phyloP scores from a whole-genome alignment of 805 yeast species.

The Yarrowia porcina region DNA sequence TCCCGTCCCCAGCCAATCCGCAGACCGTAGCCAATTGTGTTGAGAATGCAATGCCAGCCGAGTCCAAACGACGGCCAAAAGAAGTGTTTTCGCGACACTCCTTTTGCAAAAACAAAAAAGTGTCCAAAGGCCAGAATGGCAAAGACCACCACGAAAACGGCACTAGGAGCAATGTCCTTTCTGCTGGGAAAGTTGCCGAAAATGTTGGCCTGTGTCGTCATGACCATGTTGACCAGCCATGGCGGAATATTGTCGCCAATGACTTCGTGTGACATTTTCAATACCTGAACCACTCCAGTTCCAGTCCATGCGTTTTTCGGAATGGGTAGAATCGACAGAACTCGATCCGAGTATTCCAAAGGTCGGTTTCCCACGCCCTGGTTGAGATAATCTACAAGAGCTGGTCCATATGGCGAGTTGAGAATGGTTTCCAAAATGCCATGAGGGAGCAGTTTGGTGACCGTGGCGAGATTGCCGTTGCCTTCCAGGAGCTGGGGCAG shows the following conservation, averaged over 20 bases:
- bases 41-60: conserved; percentile 50
- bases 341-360: conserved; percentile 14
- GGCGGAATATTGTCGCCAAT: conserved; percentile 11
- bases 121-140: conserved; percentile 48
- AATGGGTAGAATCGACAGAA: conserved; percentile 20
- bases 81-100: conserved; percentile 42
- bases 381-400: conserved; percentile 6
- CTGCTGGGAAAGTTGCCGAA: conserved; percentile 62
- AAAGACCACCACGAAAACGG: conserved; percentile 54
- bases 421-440: conserved; percentile 4
- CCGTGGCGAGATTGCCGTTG: conserved; percentile 8
- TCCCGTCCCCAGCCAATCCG: conserved; percentile 59
- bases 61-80: conserved; percentile 56
- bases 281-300: conserved; percentile 9
- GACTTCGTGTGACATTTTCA: not conserved
- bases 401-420: conserved; percentile 22
- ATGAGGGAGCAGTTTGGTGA: not conserved
- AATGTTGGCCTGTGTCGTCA: conserved; percentile 36
- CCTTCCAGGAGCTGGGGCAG: conserved; percentile 5
- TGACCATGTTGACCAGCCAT: conserved; percentile 2
- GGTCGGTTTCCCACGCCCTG: conserved; percentile 14
- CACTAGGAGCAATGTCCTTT: conserved; percentile 57
- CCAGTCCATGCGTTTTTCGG: conserved; percentile 12
- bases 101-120: conserved; percentile 42
- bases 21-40: conserved; percentile 57